A percentile compares a stretch with the other conserved stretches of the same genome.
These are phyloP conservation scores for Cordyceps militaris DNA, from an alignment of 2,329 filamentous ascomycete genomes.

Conservation along the genomic window DNA sequence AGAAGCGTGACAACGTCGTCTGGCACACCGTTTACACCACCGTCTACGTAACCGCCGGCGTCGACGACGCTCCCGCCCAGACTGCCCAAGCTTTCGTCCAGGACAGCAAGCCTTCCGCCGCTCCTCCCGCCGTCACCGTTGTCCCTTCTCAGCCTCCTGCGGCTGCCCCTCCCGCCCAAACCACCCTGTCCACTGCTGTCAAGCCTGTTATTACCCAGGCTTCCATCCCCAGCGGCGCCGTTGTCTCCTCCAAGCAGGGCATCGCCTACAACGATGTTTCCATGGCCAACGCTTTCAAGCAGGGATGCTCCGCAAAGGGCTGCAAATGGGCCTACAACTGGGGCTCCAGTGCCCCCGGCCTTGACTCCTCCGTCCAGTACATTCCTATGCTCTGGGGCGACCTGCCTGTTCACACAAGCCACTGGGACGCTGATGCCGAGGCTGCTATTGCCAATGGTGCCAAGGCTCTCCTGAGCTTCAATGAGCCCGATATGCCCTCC, in stretches of 20 bases:
- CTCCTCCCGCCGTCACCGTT: conserved; percentile 6
- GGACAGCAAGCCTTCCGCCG: conserved; percentile 6
- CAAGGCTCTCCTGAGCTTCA: conserved; percentile 58
- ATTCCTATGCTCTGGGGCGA: conserved; percentile 62
- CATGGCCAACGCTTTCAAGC: conserved; percentile 45
- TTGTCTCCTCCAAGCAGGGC: conserved; percentile 49
- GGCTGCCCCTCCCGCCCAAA: conserved; percentile 15
- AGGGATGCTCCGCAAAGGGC: conserved; percentile 23
- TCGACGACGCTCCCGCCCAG: conserved; percentile 22
- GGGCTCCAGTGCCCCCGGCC: conserved; percentile 40
- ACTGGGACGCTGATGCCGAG: conserved; percentile 46
- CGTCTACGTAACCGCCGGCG: conserved; percentile 33
- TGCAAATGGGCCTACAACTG: conserved; percentile 65
- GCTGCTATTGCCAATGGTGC: conserved; percentile 46
- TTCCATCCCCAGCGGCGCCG: background rate
- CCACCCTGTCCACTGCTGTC: conserved; percentile 20
- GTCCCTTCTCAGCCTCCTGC: conserved; percentile 5
- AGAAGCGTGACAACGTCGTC: conserved; percentile 25
- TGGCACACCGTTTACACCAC: conserved; percentile 27
- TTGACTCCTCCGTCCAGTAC: conserved; percentile 44
- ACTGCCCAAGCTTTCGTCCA: conserved; percentile 13
- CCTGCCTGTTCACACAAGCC: conserved; percentile 32
- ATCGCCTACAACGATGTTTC: conserved; percentile 57
- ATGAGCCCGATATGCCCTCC: conserved; percentile 58
- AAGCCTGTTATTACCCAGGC: conserved; percentile 14